Percentiles rank a stretch among this genome's conserved stretches.
Evolutionary conservation across 441 rosid species (phyloP).

Genomic region (Gossypium aridum): DNA sequence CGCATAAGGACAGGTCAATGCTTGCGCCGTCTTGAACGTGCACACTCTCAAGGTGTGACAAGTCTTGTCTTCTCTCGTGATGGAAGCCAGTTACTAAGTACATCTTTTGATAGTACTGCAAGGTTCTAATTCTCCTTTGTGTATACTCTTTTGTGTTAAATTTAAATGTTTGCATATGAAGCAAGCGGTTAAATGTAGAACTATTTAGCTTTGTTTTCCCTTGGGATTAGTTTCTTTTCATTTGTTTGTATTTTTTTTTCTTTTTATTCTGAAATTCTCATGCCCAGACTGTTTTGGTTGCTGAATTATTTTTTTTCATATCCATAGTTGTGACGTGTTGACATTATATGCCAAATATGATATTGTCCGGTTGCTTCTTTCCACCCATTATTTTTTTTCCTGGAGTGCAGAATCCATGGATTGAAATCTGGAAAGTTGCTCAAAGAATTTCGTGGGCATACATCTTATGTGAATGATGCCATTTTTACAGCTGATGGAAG

Average conservation of each 20-base stretch:
- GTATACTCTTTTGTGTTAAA: not conserved
- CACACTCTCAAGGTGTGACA: constrained; percentile 92
- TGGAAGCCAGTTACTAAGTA: constrained; percentile 90
- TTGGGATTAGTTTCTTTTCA: not conserved
- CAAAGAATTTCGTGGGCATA: constrained; percentile 87
- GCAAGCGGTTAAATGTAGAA: not conserved
- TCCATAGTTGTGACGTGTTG: not conserved
- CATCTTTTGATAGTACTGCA: constrained; percentile 92
- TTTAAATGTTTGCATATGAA: not conserved
- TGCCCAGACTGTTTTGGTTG: not conserved
- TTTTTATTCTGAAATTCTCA: not conserved
- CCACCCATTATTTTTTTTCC: not conserved
- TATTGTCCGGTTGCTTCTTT: not conserved
- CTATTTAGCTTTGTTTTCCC: not conserved
- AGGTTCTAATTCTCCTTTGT: constrained; percentile 30
- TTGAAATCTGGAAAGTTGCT: constrained; percentile 88
- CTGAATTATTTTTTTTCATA: not conserved
- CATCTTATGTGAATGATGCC: constrained; percentile 77
- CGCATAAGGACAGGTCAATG: constrained; percentile 94
- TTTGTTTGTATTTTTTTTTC: not conserved
- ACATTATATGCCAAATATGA: not conserved
- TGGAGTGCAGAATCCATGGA: constrained; percentile 65
- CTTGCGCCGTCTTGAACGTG: constrained; percentile 87
- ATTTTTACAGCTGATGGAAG: constrained; percentile 89
- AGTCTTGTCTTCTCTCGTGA: constrained; percentile 93